These are phyloP conservation scores for Arxiozyma bovina DNA, from an alignment of 1,139 yeast genomes.

Conservation along the genomic window DNA sequence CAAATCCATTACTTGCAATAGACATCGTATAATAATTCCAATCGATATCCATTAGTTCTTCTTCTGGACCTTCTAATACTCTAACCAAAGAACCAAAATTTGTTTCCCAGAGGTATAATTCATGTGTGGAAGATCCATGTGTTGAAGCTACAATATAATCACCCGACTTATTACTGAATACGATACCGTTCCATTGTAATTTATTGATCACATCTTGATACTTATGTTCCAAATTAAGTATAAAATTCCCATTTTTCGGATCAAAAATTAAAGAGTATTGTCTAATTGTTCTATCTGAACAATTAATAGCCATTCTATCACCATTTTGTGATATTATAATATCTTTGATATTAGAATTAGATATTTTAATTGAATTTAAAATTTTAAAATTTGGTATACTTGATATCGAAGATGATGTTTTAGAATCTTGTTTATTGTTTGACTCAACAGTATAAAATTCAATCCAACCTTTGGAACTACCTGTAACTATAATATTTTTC, in stretches of 20 bases:
- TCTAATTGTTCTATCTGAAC: constrained; percentile 75
- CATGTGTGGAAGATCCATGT: constrained; percentile 78
- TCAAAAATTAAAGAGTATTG: constrained; percentile 45
- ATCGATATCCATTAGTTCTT: constrained; percentile 67
- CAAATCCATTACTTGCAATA: constrained; percentile 83
- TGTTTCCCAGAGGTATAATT: constrained; percentile 90
- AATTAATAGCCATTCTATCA: constrained; percentile 61
- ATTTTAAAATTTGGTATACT: constrained; percentile 18
- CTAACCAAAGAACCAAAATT: constrained; percentile 77
- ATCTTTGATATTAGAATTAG: constrained; percentile 66
- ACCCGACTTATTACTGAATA: constrained; percentile 64
- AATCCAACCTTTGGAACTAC: constrained; percentile 75
- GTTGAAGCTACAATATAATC: constrained; percentile 87
- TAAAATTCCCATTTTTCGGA: constrained; percentile 31
- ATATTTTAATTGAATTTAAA: constrained; percentile 45
- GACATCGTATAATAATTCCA: constrained; percentile 75
- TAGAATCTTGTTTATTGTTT: constrained; percentile 2
- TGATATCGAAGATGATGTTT: not conserved
- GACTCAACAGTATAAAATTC: constrained; percentile 38
- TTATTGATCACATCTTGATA: constrained; percentile 88
- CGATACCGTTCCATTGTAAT: constrained; percentile 79
- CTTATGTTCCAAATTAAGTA: constrained; percentile 63
- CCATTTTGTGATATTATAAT: constrained; percentile 60
- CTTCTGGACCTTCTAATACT: constrained; percentile 90
- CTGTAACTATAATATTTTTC: constrained; percentile 51